Conservation (phyloP, 352 stramenopile genomes). For the Globisporangium spiculum region DNA sequence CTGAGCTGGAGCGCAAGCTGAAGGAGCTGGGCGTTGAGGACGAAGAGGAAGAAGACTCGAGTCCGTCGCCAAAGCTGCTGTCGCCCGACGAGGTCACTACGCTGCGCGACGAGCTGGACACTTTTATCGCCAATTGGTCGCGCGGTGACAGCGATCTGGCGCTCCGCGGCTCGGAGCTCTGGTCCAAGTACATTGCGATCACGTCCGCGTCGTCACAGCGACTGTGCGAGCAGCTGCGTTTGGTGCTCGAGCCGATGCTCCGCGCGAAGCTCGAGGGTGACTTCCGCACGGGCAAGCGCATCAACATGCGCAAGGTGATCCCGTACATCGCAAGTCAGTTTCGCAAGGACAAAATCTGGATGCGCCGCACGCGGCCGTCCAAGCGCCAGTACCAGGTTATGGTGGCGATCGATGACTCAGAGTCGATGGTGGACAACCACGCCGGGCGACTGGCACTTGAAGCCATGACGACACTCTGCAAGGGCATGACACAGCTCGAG, state of each 20-base stretch:
- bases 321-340: slow-evolving; percentile 99
- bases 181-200: slow-evolving; percentile 91
- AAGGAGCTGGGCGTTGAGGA: slow-evolving; percentile 31
- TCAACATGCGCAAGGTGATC: slow-evolving; percentile 99
- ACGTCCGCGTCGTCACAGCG: slow-evolving; percentile 91
- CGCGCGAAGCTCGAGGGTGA: slow-evolving; percentile 97
- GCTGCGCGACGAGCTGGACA: slow-evolving; percentile 77
- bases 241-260: slow-evolving; percentile 98
- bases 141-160: slow-evolving; percentile 32
- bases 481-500: slow-evolving; percentile 97
- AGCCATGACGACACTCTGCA: slow-evolving; percentile 96
- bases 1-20: slow-evolving; percentile 34
- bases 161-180: slow-evolving; percentile 73
- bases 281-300: slow-evolving; percentile 99
- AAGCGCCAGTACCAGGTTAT: slow-evolving; percentile 99
- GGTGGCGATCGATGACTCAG: slow-evolving; percentile 99
- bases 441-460: slow-evolving; percentile 94
- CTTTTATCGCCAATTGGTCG: slow-evolving; percentile 69
- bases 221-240: slow-evolving; percentile 97
- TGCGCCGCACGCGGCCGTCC: slow-evolving; percentile 97
- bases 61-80: slow-evolving; percentile 40
- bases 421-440: slow-evolving; percentile 98
- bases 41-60: slow-evolving; percentile 31
- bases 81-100: slow-evolving; percentile 65
- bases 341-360: slow-evolving; percentile 99